Evolutionary conservation across 345 rosid genomes (phyloP).

Genomic region (Eucalyptus shirleyi): DNA sequence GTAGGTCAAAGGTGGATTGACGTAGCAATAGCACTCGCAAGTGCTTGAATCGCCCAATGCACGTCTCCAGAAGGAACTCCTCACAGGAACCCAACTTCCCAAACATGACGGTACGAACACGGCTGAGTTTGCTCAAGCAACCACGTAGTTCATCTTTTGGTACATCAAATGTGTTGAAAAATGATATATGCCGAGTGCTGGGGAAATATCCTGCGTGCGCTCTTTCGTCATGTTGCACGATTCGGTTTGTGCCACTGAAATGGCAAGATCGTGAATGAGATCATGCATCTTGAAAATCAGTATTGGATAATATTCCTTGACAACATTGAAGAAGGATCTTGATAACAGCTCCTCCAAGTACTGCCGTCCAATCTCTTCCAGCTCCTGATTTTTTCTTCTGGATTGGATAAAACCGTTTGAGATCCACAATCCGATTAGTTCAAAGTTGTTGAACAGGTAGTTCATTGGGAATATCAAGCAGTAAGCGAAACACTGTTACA

Average conservation of each 20-base stretch:
- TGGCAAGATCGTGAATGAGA: conserved; percentile 13
- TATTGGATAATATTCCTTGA: not conserved
- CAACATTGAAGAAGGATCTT: conserved; percentile 12
- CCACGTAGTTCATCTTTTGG: not conserved
- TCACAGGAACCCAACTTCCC: not conserved
- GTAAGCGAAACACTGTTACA: conserved; percentile 21
- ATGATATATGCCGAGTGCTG: too few relatives aligned
- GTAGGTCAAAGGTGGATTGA: not conserved
- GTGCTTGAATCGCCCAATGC: not conserved
- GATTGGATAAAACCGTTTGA: not conserved
- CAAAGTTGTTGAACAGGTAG: not conserved
- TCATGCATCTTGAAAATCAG: not conserved
- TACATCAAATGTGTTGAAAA: too few relatives aligned
- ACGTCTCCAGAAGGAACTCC: not conserved
- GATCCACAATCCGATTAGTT: not conserved
- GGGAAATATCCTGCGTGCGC: too few relatives aligned
- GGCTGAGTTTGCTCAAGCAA: not conserved
- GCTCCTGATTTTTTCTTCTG: not conserved
- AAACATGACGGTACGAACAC: not conserved
- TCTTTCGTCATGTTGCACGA: too few relatives aligned
- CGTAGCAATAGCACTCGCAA: not conserved
- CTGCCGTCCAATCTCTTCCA: not conserved
- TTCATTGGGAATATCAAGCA: conserved; percentile 16
- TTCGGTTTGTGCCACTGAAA: not conserved
- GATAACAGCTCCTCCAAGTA: conserved; percentile 4